Base-by-base conservation (phyloP, 441 rosid species). In the Melastoma candidum region DNA sequence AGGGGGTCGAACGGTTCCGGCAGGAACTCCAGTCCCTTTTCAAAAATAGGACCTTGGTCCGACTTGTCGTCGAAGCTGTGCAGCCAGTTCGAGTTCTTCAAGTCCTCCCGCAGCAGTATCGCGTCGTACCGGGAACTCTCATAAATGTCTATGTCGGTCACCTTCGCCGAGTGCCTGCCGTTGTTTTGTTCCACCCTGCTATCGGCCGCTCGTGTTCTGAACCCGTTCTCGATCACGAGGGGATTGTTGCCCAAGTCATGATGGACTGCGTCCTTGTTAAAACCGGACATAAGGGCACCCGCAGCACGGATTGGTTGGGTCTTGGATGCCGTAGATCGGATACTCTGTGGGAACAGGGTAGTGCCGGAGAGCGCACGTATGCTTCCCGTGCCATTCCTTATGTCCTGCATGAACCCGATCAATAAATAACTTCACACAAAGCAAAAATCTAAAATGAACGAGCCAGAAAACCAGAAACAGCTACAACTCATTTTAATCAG, bases 101-200 rank as follows among this genome's bases (percentile, higher is more conserved):
- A 67, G 63, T 88, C 98, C 72, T 88, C 98, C 67, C 84, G 83
- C 13, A 88, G 82, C 68, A 88, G 55, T 60, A 88, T 75, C 44
- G 95, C 82, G 46, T 92, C 97, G 49, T 92, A 92, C 3, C 97
- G 85, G 4, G 98, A 84, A 74, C 98, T 92, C 69, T 92, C 97
- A 1, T 84, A 82, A 59, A 81, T 69, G 76, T 92, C 97, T 25
- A 58, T 64, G 52, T 78, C 82, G n/a, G 78, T 77, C 69, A 83
- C 46, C 67, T 72, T 85, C 7, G 85, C 82, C 2, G 74, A 45
- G 64, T 73, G 67, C 63, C 77, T 74, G 54, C 84, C 80, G 10
- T 69, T 70, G 39, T 64, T 32, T 32, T 6, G 41, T 32, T 32
- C 74, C 50, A 47, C 61, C 51, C 69, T 72, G 1, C 65, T 59